Percentiles rank a stretch among this genome's conserved stretches.
These are phyloP conservation scores for Asterella californica DNA, from an alignment of 225 moss, liverwort and hornwort species.

Conservation along the genomic window DNA sequence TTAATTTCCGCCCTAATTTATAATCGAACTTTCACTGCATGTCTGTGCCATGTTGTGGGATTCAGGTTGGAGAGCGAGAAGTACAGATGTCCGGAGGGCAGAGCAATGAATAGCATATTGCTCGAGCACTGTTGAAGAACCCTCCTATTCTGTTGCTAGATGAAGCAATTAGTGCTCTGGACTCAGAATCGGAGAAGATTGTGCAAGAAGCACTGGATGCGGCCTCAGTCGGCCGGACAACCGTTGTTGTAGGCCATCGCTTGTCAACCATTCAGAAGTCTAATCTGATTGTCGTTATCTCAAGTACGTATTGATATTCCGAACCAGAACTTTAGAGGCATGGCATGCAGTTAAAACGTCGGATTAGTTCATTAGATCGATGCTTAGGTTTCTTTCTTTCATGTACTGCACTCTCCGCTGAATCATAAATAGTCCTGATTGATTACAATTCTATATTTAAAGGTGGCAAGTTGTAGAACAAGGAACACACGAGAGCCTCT, in stretches of 20 bases:
- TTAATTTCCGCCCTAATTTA: no score
- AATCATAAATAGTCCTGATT: not conserved
- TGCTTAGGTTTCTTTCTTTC: not conserved
- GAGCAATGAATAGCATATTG: conserved; percentile 86
- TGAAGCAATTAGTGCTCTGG: conserved; percentile 84
- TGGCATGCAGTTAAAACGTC: no score
- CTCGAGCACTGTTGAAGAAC: conserved; percentile 70
- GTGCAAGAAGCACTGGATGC: conserved; percentile 73
- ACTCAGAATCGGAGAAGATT: conserved; percentile 78
- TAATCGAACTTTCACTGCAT: no score
- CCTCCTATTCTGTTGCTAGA: conserved; percentile 79
- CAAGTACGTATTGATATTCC: conserved; percentile 24
- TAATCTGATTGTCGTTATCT: conserved; percentile 62
- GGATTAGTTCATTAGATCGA: no score
- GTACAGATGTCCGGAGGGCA: conserved; percentile 85
- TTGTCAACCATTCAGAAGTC: conserved; percentile 84
- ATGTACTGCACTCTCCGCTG: not conserved
- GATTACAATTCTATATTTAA: not conserved
- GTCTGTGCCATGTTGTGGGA: not conserved
- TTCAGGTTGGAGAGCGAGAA: conserved; percentile 74
- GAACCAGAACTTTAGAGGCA: conserved; percentile 21
- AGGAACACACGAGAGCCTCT: conserved; percentile 35
- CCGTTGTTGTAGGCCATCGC: conserved; percentile 76
- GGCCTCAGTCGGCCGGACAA: conserved; percentile 78
- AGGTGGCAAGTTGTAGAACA: conserved; percentile 43